Conservation (phyloP, 164 flowering plant genomes). For the Chimonanthus praecox region DNA sequence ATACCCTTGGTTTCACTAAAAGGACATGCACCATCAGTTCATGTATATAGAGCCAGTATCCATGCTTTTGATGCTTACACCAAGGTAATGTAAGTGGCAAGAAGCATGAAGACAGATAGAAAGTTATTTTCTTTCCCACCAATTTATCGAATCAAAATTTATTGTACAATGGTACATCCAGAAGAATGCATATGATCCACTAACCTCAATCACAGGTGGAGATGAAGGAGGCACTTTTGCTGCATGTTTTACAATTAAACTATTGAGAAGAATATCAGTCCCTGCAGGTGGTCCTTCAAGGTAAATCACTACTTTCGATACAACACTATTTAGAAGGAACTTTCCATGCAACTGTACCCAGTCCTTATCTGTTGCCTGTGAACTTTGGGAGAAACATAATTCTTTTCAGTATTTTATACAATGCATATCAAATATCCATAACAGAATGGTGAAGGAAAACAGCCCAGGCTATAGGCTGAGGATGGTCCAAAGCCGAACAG, state of each 20-base stretch:
- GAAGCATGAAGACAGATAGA: neutral
- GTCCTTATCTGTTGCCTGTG: slow-evolving; percentile 83
- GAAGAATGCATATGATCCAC: slow-evolving; percentile 5
- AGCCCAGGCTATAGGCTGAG: neutral
- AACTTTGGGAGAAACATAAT: slow-evolving; percentile 28
- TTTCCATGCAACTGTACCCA: slow-evolving; percentile 85
- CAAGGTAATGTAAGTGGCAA: neutral
- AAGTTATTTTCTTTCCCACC: neutral
- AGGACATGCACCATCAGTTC: neutral
- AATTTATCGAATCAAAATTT: neutral
- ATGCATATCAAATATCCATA: neutral
- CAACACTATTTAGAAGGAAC: slow-evolving; percentile 71
- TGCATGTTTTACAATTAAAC: slow-evolving; percentile 72
- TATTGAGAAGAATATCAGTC: slow-evolving; percentile 87
- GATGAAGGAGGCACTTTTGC: slow-evolving; percentile 65
- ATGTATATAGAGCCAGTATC: neutral
- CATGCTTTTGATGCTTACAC: neutral
- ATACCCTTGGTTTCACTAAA: no score
- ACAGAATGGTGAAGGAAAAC: neutral
- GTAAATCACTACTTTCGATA: slow-evolving; percentile 64
- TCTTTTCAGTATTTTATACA: slow-evolving; percentile 6
- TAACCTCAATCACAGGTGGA: slow-evolving; percentile 73
- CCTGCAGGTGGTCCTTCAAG: slow-evolving; percentile 95
- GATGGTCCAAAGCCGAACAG: neutral
- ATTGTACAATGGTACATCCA: neutral